Evolutionary conservation across 192 early-diverging fungal species (phyloP).

Genomic region (Entomortierella chlamydospora): DNA sequence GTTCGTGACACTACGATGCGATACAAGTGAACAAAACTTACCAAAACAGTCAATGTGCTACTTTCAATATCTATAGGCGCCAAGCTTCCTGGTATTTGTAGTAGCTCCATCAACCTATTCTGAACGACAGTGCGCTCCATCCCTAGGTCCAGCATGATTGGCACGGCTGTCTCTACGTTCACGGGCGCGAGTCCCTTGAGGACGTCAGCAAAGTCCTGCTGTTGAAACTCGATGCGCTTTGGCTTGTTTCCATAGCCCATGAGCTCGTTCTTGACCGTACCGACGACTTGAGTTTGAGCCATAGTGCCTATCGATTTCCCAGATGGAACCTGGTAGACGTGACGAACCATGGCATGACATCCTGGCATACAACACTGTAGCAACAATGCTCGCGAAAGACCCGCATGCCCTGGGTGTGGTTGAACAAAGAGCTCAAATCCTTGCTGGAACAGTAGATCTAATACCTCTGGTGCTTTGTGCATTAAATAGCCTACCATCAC

Average conservation of each 20-base stretch:
- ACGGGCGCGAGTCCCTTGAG: background rate
- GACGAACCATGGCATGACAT: conserved; percentile 42
- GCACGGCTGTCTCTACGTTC: background rate
- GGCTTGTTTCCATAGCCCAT: conserved; percentile 29
- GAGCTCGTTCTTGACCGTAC: conserved; percentile 15
- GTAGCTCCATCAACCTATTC: conserved; percentile 27
- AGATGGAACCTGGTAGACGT: conserved; percentile 14
- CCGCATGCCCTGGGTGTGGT: background rate
- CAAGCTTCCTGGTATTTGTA: conserved; percentile 20
- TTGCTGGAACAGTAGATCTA: conserved; percentile 34
- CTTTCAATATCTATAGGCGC: conserved; percentile 22
- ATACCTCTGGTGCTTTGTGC: conserved; percentile 12
- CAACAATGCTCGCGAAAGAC: conserved; percentile 13
- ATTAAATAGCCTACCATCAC: conserved; percentile 42
- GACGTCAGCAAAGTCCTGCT: conserved; percentile 22
- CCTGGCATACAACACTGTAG: conserved; percentile 35
- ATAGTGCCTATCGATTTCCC: background rate
- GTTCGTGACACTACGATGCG: too few relatives aligned
- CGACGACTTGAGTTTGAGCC: background rate
- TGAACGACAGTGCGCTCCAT: conserved; percentile 32
- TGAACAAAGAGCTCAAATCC: conserved; percentile 21
- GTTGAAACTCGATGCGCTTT: conserved; percentile 19
- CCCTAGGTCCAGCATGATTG: conserved; percentile 20
- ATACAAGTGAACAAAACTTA: background rate
- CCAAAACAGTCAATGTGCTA: conserved; percentile 2